Evolutionary conservation across 2,329 filamentous ascomycete genomes (phyloP).

Genomic region (Davidsoniella virescens): DNA sequence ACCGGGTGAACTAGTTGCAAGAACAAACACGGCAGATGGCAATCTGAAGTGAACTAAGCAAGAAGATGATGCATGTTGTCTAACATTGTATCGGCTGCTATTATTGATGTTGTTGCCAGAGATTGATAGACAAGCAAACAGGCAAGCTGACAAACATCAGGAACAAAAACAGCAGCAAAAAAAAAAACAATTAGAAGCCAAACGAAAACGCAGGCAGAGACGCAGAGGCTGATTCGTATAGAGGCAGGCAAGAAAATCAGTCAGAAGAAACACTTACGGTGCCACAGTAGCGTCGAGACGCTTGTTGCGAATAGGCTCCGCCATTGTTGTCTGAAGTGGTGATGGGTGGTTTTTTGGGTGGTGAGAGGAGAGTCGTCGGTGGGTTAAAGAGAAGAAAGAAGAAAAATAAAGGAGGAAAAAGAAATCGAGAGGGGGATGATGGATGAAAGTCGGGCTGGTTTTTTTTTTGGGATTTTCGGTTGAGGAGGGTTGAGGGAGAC

Average conservation of each 20-base stretch:
- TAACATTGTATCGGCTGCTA: no score
- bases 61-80: no score
- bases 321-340: conserved; percentile 28
- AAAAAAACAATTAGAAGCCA: not conserved
- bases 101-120: not conserved
- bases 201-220: not conserved
- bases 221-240: not conserved
- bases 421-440: conserved; percentile 19
- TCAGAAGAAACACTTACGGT: conserved; percentile 32
- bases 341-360: conserved; percentile 14
- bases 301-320: conserved; percentile 49
- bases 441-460: conserved; percentile 11
- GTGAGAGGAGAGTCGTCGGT: not conserved
- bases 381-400: conserved; percentile 18
- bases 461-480: not conserved
- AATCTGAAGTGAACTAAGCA: no score
- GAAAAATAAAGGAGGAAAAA: conserved; percentile 16
- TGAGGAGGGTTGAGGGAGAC: conserved; percentile 6
- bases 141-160: not conserved
- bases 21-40: no score
- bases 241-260: conserved; percentile 13
- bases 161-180: not conserved
- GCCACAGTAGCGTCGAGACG: conserved; percentile 39
- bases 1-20: no score
- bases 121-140: not conserved